Conservation (phyloP, 2,329 filamentous ascomycete genomes). For the Apiospora saccharicola region DNA sequence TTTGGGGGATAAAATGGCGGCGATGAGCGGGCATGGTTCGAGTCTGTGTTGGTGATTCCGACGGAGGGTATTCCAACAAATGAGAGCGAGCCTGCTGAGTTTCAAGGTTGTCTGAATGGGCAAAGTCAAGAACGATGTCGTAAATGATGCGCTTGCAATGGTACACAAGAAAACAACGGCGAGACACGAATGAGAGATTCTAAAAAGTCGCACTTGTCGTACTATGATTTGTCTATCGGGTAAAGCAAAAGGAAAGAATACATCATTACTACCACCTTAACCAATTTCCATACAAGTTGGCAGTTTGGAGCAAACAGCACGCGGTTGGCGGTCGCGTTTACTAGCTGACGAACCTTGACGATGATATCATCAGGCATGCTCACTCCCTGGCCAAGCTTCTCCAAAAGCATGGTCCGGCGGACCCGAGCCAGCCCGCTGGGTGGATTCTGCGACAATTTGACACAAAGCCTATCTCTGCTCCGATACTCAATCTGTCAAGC, state of each 20-base stretch:
- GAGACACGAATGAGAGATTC: neutral
- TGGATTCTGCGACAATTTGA: neutral
- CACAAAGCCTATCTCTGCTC: neutral
- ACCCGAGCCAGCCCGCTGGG: neutral
- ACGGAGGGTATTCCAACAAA: neutral
- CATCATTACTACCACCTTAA: neutral
- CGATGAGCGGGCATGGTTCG: slow-evolving; percentile 4
- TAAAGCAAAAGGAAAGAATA: neutral
- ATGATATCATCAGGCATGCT: slow-evolving; percentile 16
- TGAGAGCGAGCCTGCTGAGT: neutral
- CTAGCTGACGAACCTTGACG: neutral
- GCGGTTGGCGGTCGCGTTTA: slow-evolving; percentile 8
- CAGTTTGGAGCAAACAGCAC: slow-evolving; percentile 12
- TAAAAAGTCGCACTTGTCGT: neutral
- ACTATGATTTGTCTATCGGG: neutral
- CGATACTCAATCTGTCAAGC: neutral
- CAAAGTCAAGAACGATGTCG: neutral
- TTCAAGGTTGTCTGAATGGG: neutral
- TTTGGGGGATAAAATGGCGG: neutral
- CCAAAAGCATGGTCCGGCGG: neutral
- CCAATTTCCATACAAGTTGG: neutral
- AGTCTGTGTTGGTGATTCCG: no score
- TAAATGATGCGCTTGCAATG: neutral
- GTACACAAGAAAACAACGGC: neutral
- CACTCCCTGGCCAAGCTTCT: neutral